phyloP scores from a whole-genome alignment of 2,329 filamentous ascomycete genomes.

The Neurospora sp. region DNA sequence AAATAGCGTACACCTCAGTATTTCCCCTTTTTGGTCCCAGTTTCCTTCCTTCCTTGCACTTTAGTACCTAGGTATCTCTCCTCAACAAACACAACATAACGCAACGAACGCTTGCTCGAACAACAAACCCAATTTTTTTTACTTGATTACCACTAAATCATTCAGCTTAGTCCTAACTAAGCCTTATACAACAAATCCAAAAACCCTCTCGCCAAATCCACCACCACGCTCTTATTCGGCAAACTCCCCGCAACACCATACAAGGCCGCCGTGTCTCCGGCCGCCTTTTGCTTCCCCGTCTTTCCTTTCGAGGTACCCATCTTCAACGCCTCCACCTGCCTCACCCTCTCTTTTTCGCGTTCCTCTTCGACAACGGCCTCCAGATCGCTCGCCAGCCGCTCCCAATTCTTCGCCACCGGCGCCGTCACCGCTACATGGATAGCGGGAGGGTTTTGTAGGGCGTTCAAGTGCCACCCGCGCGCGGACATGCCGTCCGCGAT shows the following conservation, averaged over 20 bases:
- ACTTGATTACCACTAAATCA: too few species aligned
- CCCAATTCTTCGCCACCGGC: conserved; percentile 72
- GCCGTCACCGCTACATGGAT: conserved; percentile 92
- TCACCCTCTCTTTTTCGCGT: conserved; percentile 68
- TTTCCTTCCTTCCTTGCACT: neutral
- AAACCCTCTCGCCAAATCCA: conserved; percentile 82
- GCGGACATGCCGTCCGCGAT: conserved; percentile 78
- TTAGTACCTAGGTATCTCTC: neutral
- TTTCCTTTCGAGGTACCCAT: conserved; percentile 24
- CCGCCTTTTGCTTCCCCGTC: conserved; percentile 52
- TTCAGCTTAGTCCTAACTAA: neutral
- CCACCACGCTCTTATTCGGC: conserved; percentile 91
- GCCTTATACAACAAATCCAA: conserved; percentile 33
- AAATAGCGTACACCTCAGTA: neutral
- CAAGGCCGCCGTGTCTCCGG: conserved; percentile 74
- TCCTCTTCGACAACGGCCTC: conserved; percentile 59
- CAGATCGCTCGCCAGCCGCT: conserved; percentile 66
- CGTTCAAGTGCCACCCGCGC: conserved; percentile 92
- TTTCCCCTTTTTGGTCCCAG: neutral
- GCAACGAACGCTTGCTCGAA: neutral
- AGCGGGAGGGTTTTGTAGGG: conserved; percentile 80
- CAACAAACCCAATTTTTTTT: neutral
- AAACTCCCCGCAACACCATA: conserved; percentile 93
- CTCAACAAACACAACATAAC: neutral
- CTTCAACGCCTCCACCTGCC: conserved; percentile 49